These are phyloP conservation scores for Tetrahymena elliotti DNA, from an alignment of 73 alveolate genomes.

Conservation along the genomic window DNA sequence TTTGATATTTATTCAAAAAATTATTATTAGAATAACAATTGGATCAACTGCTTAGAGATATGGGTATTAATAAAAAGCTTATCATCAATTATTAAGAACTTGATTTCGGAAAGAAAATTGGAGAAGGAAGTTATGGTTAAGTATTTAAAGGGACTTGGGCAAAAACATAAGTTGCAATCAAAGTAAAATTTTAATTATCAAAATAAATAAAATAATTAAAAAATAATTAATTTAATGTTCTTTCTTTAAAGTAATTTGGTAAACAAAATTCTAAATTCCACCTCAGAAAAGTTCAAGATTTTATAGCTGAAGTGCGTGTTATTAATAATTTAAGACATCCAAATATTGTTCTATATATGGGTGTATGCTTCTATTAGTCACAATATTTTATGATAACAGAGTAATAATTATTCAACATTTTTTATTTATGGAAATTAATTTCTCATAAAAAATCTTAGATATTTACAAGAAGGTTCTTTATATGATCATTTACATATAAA, in stretches of 20 bases:
- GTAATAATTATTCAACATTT: conserved; percentile 5
- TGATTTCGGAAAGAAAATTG: conserved; percentile 41
- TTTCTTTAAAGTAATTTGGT: conserved; percentile 12
- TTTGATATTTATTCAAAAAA: too few species aligned
- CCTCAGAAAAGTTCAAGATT: conserved; percentile 51
- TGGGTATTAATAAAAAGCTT: conserved; percentile 32
- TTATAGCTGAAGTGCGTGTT: conserved; percentile 85
- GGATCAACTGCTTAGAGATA: not conserved
- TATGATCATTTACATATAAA: conserved; percentile 66
- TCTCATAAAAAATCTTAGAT: not conserved
- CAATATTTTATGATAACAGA: conserved; percentile 91
- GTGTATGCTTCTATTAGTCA: conserved; percentile 66
- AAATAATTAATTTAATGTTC: not conserved
- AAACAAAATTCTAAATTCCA: conserved; percentile 50
- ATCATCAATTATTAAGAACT: conserved; percentile 15
- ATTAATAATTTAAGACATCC: conserved; percentile 90
- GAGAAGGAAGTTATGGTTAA: conserved; percentile 79
- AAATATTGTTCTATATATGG: conserved; percentile 81
- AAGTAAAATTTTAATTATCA: conserved; percentile 31
- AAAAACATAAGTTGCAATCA: conserved; percentile 79
- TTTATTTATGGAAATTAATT: not conserved
- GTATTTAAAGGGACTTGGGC: conserved; percentile 82
- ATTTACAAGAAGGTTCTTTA: conserved; percentile 51
- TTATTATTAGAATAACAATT: not conserved
- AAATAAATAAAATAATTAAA: not conserved